phyloP scores from a whole-genome alignment of 1,284 basidiomycete species.

The Neonothopanus nambi region DNA sequence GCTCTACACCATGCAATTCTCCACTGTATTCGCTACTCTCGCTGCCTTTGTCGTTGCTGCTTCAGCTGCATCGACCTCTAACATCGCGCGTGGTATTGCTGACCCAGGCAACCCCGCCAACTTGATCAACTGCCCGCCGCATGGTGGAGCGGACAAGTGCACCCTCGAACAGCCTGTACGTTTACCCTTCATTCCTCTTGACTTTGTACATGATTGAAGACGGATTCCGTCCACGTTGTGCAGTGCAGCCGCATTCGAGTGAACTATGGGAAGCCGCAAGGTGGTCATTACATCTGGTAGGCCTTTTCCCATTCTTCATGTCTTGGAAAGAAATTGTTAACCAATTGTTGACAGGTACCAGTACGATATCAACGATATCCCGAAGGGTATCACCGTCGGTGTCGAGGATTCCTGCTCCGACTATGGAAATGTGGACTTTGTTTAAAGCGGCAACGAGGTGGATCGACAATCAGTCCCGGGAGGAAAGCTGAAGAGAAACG shows the following conservation, averaged over 20 bases:
- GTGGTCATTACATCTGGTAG: slow-evolving; percentile 11
- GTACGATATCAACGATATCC: slow-evolving; percentile 8
- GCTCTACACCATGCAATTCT: slow-evolving; percentile 2
- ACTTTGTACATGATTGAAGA: not conserved
- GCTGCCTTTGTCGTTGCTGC: not conserved
- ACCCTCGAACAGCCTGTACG: slow-evolving; percentile 6
- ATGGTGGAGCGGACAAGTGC: slow-evolving; percentile 6
- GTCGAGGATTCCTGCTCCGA: slow-evolving; percentile 5
- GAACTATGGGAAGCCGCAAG: slow-evolving; percentile 6
- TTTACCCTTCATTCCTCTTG: not conserved
- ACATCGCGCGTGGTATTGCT: slow-evolving; percentile 6
- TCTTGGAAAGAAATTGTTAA: no score
- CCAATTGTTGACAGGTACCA: no score
- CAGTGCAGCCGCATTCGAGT: slow-evolving; percentile 10
- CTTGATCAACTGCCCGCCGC: slow-evolving; percentile 10
- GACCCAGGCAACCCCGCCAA: slow-evolving; percentile 10
- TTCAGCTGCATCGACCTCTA: not conserved
- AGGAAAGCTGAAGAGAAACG: no score
- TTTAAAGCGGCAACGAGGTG: no score
- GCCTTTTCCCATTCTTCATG: no score
- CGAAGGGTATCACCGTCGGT: slow-evolving; percentile 1
- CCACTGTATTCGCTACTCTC: not conserved
- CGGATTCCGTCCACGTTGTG: not conserved
- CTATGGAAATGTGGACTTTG: no score
- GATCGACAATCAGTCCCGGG: no score